These are phyloP conservation scores for Oryza officinalis DNA, from an alignment of 176 grass and related monocot genomes.

Conservation along the genomic window DNA sequence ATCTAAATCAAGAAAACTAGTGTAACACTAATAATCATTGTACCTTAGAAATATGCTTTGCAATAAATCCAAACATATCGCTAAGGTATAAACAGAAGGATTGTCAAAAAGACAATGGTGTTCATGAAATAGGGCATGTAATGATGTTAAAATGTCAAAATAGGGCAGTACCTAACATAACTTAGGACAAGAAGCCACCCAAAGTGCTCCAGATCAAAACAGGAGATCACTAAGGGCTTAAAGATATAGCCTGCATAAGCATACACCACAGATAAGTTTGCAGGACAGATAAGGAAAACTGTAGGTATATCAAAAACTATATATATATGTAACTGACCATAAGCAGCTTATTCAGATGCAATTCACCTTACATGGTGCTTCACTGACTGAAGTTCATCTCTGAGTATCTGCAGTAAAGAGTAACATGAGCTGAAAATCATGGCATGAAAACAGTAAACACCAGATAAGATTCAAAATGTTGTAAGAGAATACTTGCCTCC, in stretches of 20 bases:
- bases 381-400: conserved; percentile 99
- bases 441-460: neutral
- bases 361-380: conserved; percentile 46
- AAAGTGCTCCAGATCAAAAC: conserved; percentile 58
- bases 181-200: conserved; percentile 49
- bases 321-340: conserved; percentile 38
- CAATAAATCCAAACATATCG: neutral
- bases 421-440: conserved; percentile 24
- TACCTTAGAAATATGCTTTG: neutral
- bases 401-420: conserved; percentile 77
- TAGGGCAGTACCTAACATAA: conserved; percentile 51
- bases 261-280: conserved; percentile 44
- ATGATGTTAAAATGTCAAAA: conserved; percentile 9
- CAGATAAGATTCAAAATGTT: neutral
- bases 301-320: conserved; percentile 11
- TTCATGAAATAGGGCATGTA: neutral
- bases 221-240: conserved; percentile 46
- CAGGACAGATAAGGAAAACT: conserved; percentile 18
- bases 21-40: neutral
- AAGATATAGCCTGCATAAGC: conserved; percentile 42
- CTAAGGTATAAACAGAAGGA: neutral
- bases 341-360: conserved; percentile 53
- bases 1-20: neutral
- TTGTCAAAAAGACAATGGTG: neutral
- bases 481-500: conserved; percentile 53